Percentiles rank a stretch among this genome's conserved stretches.
These are phyloP conservation scores for Suhomyces atakaporum DNA, from an alignment of 1,139 yeast species.

Conservation along the genomic window DNA sequence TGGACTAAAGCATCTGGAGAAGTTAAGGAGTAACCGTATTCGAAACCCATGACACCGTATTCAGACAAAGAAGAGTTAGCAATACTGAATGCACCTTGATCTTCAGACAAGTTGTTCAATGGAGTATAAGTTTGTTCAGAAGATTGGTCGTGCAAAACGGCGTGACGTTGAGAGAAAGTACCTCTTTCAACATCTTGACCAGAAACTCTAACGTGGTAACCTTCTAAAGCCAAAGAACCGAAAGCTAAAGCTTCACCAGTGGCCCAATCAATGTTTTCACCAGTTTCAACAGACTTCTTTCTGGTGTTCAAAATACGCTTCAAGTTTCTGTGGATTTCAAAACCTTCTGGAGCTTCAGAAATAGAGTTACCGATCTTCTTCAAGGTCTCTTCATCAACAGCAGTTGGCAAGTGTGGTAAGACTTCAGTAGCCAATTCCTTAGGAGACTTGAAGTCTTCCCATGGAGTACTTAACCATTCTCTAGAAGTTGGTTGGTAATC, in stretches of 20 bases:
- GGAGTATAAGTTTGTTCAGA: constrained; percentile 85
- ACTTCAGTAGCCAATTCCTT: constrained; percentile 95
- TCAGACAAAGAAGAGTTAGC: constrained; percentile 97
- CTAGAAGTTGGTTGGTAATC: constrained; percentile 90
- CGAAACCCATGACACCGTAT: constrained; percentile 99
- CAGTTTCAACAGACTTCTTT: constrained; percentile 82
- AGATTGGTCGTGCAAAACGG: constrained; percentile 94
- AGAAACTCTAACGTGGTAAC: constrained; percentile 94
- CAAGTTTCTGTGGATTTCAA: constrained; percentile 91
- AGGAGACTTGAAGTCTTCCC: constrained; percentile 99
- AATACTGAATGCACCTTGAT: constrained; percentile 85
- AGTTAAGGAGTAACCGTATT: constrained; percentile 96
- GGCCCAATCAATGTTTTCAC: constrained; percentile 98
- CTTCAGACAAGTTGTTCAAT: constrained; percentile 71
- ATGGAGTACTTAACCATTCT: constrained; percentile 98
- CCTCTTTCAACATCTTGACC: constrained; percentile 99
- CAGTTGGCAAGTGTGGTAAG: constrained; percentile 95
- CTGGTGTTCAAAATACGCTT: constrained; percentile 90
- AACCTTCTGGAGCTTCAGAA: constrained; percentile 84
- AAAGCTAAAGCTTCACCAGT: constrained; percentile 99
- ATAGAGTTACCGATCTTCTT: constrained; percentile 77
- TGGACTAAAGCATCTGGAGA: constrained; percentile 95
- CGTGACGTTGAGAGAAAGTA: constrained; percentile 99
- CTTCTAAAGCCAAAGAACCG: constrained; percentile 90
- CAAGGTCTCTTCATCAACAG: constrained; percentile 70